Percentiles rank a stretch among this genome's conserved stretches.
phyloP scores from a whole-genome alignment of 129 eudicot genomes.

The Helianthus tuberosus region DNA sequence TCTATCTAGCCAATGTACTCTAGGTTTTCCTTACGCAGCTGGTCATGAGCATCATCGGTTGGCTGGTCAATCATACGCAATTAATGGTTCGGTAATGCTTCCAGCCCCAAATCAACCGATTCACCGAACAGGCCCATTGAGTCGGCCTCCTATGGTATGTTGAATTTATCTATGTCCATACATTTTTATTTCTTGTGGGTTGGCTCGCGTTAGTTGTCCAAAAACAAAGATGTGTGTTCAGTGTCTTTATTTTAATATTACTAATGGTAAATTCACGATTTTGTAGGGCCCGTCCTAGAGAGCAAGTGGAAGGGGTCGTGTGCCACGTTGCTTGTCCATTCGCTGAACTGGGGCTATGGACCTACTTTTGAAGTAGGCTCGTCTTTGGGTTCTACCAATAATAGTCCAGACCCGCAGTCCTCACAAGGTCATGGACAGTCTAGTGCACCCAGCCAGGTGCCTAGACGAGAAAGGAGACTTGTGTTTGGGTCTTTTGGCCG shows the following conservation, averaged over 20 bases:
- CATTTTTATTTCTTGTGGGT: not conserved
- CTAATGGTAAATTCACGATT: not conserved
- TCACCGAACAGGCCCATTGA: constrained; percentile 53
- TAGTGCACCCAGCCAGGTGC: constrained; percentile 4
- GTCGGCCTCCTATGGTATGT: constrained; percentile 56
- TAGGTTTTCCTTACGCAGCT: constrained; percentile 29
- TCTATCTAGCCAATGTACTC: constrained; percentile 45
- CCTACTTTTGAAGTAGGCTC: not conserved
- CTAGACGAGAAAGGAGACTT: constrained; percentile 23
- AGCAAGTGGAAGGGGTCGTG: constrained; percentile 34
- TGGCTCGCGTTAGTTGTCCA: no score
- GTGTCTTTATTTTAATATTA: not conserved
- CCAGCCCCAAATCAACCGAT: constrained; percentile 14
- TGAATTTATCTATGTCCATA: not conserved
- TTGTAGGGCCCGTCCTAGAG: not conserved
- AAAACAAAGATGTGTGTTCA: not conserved
- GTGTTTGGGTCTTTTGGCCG: constrained; percentile 55
- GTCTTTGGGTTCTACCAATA: constrained; percentile 12
- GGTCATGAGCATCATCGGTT: constrained; percentile 8
- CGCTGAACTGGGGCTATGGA: constrained; percentile 15
- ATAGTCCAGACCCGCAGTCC: constrained; percentile 20
- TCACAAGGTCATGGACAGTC: constrained; percentile 27
- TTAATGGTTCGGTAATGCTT: constrained; percentile 15
- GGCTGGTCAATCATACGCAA: constrained; percentile 24
- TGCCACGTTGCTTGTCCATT: constrained; percentile 16